Conservation (phyloP, 2,329 filamentous ascomycete species). For the Ceratocystis diversiconidia region DNA sequence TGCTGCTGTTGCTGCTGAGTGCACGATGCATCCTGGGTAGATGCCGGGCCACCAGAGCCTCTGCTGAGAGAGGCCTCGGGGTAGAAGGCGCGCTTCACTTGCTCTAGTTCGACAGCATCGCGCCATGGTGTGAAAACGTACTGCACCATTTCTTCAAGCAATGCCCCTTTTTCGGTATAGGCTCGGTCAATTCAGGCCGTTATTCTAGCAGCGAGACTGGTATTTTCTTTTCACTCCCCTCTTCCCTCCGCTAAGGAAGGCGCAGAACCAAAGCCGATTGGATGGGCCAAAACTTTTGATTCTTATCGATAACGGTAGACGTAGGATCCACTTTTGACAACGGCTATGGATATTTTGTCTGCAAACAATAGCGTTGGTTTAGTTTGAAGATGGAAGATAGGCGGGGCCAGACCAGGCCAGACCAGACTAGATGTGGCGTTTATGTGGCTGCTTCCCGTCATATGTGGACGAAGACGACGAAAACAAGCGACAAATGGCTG, state of each 20-base stretch:
- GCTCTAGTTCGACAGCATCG: constrained; percentile 47
- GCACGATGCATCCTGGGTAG: constrained; percentile 5
- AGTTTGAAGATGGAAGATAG: too few species aligned
- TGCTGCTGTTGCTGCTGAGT: background rate
- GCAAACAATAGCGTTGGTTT: too few species aligned
- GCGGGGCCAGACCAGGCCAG: too few species aligned
- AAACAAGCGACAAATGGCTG: too few species aligned
- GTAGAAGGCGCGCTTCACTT: constrained; percentile 52
- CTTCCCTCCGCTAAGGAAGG: background rate
- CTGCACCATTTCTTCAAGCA: constrained; percentile 40
- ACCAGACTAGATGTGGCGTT: too few species aligned
- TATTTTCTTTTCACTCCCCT: background rate
- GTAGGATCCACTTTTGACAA: constrained; percentile 19
- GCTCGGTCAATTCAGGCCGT: background rate
- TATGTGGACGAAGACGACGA: too few species aligned
- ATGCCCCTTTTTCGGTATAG: background rate
- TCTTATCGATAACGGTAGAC: constrained; percentile 22
- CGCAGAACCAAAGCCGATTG: constrained; percentile 5
- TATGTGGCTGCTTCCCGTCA: too few species aligned
- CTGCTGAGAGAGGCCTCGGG: background rate
- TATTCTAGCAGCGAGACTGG: background rate
- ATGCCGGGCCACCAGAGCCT: background rate
- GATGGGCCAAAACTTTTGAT: background rate
- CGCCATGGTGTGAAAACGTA: constrained; percentile 66
- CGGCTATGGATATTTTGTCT: constrained; percentile 2